Evolutionary conservation across 1,284 basidiomycete species (phyloP), one percentile per base, ranked within the genome.

Genomic region (Cryptococcus sp.): DNA sequence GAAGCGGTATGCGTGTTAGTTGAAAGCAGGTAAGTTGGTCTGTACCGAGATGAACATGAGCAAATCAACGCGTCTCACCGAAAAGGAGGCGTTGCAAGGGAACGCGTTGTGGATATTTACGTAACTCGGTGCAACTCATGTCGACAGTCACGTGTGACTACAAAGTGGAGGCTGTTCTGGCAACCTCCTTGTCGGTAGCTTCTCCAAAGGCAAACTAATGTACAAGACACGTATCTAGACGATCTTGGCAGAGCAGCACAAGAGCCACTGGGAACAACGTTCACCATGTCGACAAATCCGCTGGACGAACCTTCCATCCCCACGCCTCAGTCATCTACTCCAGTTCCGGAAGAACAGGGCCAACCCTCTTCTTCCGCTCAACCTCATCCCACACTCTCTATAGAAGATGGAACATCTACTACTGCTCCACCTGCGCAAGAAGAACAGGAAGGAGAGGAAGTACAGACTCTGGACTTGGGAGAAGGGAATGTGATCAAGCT

Each of bases 401-500:
- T 19, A 11, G 5, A 3, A 16, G 34, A 38, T 22, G 22, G 56
- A 40, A 34, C 50, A 22, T 44, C 41, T 44, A 44, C 13, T 8
- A 22, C 39, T 16, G 25, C 46, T 26, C 20, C 34, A 51, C 5
- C 34, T 5, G 26, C 37, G 34, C 39, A 54, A 15, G 23, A 49
- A 25, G 40, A 50, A 16, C 50, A 55, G 20, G 48, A 45, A 20
- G 51, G 60, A 16, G 65, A 67, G 10, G 65, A 57, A n/a, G 52
- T 68, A 15, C 57, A 68, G 0, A 57, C 55, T 1, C 54, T 78
- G 34, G 69, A 77, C 53, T 55, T 78, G 25, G 68, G 68, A 20
- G 67, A 69, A 50, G 73, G 72, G n/a, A 65, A 69, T 46, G 61
- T 69, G 1, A 61, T 78, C 49, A 74, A 76, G 63, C 63, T 79